Evolutionary conservation across 2,329 filamentous ascomycete species (phyloP), one percentile per base, ranked within the genome.

Genomic region (Massarina eburnea): DNA sequence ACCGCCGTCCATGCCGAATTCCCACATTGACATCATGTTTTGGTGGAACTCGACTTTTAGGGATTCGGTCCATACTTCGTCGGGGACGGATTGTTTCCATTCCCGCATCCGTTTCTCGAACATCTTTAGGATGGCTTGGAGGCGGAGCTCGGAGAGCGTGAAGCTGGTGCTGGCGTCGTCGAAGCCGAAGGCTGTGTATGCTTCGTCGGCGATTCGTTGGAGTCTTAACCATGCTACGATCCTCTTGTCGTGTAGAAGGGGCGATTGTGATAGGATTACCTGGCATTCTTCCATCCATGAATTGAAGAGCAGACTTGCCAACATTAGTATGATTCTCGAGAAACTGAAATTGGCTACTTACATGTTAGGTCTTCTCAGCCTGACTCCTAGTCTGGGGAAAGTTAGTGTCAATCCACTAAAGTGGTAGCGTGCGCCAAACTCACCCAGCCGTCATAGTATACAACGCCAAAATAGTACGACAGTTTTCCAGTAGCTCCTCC

Each of bases 121-220:
- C n/a, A 65, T 59, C 17, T 61, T 55, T 17, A 70, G 34, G 26
- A 69, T 67, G 9, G 66, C 64, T 22, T 67, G 66, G 53, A 69
- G 55, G 7, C 67, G 58, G 8, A 69, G 44, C 33, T 67, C 67
- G 1, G 65, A 67, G 3, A 70, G 54, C 40, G 58, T 65, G 37
- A 70, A 70, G 46, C 64, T 68, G 4, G 67, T 70, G 27, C 64
- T 68, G 7, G 65, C 64, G 33, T 70, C 67, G 34, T 70, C 67
- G 20, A 70, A 68, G 9, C 66, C 67, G 44, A 68, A 70, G 1
- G 66, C 66, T 4, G 63, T 67, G 19, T 66, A 63, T 4, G 66
- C 64, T 49, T 70, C 67, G 38, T 70, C 67, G 8, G 64, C 64
- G 26, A 69, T 68, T 17, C 66, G 54, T 46, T 70, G 66, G 4